Base-by-base conservation (phyloP, 495 filamentous ascomycete genomes). In the Sporormia fimetaria region DNA sequence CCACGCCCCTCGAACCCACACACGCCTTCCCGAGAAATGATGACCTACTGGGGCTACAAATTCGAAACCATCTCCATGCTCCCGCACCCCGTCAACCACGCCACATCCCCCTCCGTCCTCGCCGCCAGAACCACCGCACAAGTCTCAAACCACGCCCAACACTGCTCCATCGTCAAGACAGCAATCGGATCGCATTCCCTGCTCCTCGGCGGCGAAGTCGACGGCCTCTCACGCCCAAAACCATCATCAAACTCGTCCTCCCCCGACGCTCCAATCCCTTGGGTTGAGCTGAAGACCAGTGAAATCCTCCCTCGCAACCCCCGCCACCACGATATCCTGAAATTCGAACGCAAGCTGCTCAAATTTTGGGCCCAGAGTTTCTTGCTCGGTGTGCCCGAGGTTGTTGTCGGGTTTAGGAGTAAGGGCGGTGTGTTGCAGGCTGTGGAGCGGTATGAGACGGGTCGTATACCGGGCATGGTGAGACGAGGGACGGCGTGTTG, bases 331-430 rank as follows among this genome's bases (percentile, higher is more conserved):
- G 80, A 85, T 44, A 67, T 74, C 58, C 43, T 78, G 12, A 81
- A 78, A 37, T 93, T 81, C 51, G 83, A 99, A 60, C 71, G 81
- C 8, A 96, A 96, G 57, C 67, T 96, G 24, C 68, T 94, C 47
- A 92, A 87, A 44, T 94, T 84, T 64, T 99, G 90, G 90, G 80
- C 85, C 12, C 90, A 99, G 50, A 94, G 85, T 1, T 99, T 94
- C 55, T 69, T 99, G 0, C 74, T 99, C 1, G 88, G 87, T 5
- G 86, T 96, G 2, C 83, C 84, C 0, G 90, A 78, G 55, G 83
- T 99, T 37, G 78, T 94, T 14, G 82, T 96, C 2, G 90, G 90
- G 1, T 94, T 88, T 54, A 78, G 92, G 14, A 75, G 71, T 16
- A 70, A 70, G 29, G 57, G 79, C 41, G 92, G 92, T 4, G 75